phyloP scores from a whole-genome alignment of 108 stramenopile species.

The Bacterosira constricta region DNA sequence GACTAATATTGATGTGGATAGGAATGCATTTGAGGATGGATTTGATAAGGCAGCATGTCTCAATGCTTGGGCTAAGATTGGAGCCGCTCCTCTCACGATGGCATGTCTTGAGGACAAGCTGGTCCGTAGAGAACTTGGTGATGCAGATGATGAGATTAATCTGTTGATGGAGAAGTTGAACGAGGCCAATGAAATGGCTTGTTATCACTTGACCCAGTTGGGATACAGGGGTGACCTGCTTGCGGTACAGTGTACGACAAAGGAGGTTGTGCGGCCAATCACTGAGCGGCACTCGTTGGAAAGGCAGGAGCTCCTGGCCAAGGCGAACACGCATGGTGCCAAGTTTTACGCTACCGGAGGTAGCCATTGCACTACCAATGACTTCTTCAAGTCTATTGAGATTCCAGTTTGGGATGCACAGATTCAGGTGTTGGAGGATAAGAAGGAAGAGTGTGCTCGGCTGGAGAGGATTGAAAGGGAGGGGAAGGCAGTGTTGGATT shows the following conservation, averaged over 20 bases:
- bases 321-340: constrained; percentile 7
- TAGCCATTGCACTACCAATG: constrained; percentile 6
- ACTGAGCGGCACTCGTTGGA: constrained; percentile 3
- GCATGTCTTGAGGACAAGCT: neutral
- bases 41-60: neutral
- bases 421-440: neutral
- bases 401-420: neutral
- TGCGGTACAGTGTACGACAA: neutral
- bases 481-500: too few species aligned
- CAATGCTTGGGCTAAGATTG: constrained; percentile 4
- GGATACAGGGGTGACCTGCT: neutral
- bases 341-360: constrained; percentile 7
- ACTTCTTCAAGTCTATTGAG: constrained; percentile 3
- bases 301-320: neutral
- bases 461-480: too few species aligned
- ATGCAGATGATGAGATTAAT: neutral
- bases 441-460: too few species aligned
- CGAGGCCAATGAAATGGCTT: constrained; percentile 1
- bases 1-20: neutral
- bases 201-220: neutral
- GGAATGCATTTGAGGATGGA: neutral
- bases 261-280: neutral
- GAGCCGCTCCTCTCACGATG: neutral
- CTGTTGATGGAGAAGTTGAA: constrained; percentile 3
- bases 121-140: neutral